Percentiles rank a stretch among this genome's conserved stretches.
These are phyloP conservation scores for Penicillium macrosclerotiorum DNA, from an alignment of 495 filamentous ascomycete genomes.

Conservation along the genomic window DNA sequence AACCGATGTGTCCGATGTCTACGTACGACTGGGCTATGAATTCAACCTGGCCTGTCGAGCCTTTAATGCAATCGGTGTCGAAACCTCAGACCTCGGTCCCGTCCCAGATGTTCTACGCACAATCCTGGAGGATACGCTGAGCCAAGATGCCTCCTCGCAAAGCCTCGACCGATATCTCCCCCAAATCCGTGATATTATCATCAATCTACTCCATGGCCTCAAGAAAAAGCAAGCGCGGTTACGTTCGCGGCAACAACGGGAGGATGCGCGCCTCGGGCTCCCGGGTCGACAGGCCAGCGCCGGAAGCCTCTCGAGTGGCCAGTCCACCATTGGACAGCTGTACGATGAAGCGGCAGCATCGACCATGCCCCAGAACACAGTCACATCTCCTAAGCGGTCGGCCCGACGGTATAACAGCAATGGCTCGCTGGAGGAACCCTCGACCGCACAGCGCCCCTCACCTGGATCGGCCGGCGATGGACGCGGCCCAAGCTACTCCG, in stretches of 20 bases:
- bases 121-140: conserved; percentile 92
- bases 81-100: conserved; percentile 88
- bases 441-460: conserved; percentile 42
- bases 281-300: conserved; percentile 63
- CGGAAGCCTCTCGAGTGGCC: conserved; percentile 59
- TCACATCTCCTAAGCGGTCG: conserved; percentile 34
- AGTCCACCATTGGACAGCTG: conserved; percentile 61
- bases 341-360: conserved; percentile 57
- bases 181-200: conserved; percentile 94
- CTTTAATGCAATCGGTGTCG: conserved; percentile 93
- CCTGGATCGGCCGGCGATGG: conserved; percentile 26
- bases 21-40: conserved; percentile 94
- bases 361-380: conserved; percentile 11
- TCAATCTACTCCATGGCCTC: conserved; percentile 89
- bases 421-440: conserved; percentile 46
- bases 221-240: conserved; percentile 94
- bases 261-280: conserved; percentile 48
- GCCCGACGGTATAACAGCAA: conserved; percentile 52
- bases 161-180: conserved; percentile 91
- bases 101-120: conserved; percentile 86
- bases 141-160: conserved; percentile 90
- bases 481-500: conserved; percentile 33
- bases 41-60: conserved; percentile 98
- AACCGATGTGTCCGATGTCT: conserved; percentile 94
- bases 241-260: conserved; percentile 73